phyloP scores from a whole-genome alignment of 192 early-diverging fungal genomes.

The Lunasporangiospora selenospora region DNA sequence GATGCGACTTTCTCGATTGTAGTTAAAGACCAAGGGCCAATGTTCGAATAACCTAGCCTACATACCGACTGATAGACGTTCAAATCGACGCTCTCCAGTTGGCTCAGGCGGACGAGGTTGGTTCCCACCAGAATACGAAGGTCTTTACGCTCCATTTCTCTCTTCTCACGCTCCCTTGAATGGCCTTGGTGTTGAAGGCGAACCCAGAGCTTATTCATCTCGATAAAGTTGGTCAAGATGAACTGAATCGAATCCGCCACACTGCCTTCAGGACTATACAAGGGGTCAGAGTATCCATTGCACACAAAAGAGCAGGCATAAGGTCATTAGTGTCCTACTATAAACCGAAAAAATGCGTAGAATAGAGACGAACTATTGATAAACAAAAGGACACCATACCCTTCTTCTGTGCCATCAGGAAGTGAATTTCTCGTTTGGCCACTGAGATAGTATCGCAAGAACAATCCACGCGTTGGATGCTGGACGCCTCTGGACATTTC shows the following conservation, averaged over 20 bases:
- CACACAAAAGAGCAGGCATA: background rate
- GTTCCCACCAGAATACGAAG: slow-evolving; percentile 90
- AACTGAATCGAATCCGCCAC: slow-evolving; percentile 90
- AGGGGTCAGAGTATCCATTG: too few species aligned
- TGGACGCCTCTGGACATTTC: slow-evolving; percentile 97
- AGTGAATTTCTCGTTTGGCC: slow-evolving; percentile 93
- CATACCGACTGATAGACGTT: slow-evolving; percentile 73
- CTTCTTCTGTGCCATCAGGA: slow-evolving; percentile 66
- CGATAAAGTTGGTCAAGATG: slow-evolving; percentile 93
- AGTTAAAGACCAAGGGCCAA: too few species aligned
- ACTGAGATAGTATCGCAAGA: slow-evolving; percentile 90
- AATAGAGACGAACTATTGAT: background rate
- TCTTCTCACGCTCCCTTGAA: slow-evolving; percentile 85
- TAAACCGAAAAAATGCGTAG: too few species aligned
- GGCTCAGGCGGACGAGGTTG: slow-evolving; percentile 88
- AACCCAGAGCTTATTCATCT: slow-evolving; percentile 99
- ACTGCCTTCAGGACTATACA: slow-evolving; percentile 74
- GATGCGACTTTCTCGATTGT: background rate
- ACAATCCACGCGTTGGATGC: slow-evolving; percentile 94
- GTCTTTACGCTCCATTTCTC: slow-evolving; percentile 92
- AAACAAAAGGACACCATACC: slow-evolving; percentile 37
- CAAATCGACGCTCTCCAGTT: slow-evolving; percentile 83
- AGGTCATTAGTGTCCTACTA: too few species aligned
- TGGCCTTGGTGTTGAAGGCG: slow-evolving; percentile 94
- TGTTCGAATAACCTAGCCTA: too few species aligned